phyloP scores from a whole-genome alignment of 2,329 filamentous ascomycete species.

The Aspergillus sp. region DNA sequence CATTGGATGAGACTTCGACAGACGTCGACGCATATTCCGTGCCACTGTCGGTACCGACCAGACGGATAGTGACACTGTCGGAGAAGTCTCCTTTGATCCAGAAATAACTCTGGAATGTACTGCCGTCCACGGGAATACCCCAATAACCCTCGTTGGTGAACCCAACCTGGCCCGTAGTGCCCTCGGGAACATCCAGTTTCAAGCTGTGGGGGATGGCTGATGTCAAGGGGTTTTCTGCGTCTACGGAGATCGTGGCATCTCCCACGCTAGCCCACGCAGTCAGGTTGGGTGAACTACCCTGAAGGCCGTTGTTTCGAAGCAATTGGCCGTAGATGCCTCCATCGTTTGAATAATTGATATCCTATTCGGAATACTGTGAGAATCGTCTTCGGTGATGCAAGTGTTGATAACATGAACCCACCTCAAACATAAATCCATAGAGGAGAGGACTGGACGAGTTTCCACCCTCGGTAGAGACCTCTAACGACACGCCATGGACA shows the following conservation, averaged over 20 bases:
- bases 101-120: conserved; percentile 15
- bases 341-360: conserved; percentile 63
- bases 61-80: conserved; percentile 10
- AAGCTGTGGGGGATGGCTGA: conserved; percentile 48
- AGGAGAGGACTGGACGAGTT: conserved; percentile 34
- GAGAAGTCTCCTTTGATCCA: conserved; percentile 19
- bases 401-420: conserved; percentile 6
- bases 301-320: conserved; percentile 64
- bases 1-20: conserved; percentile 9
- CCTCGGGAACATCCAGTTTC: conserved; percentile 23
- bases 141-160: conserved; percentile 38
- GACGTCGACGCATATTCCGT: conserved; percentile 13
- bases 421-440: conserved; percentile 42
- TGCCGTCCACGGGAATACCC: conserved; percentile 17
- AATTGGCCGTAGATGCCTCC: conserved; percentile 67
- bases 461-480: conserved; percentile 20
- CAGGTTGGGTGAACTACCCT: conserved; percentile 44
- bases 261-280: conserved; percentile 43
- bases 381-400: neutral
- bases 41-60: conserved; percentile 12
- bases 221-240: conserved; percentile 46
- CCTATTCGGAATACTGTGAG: conserved; percentile 28
- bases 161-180: conserved; percentile 23
- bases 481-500: conserved; percentile 4
- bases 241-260: conserved; percentile 41